Base-by-base conservation (phyloP, 2,329 filamentous ascomycete species). In the Lachnellula occidentalis region DNA sequence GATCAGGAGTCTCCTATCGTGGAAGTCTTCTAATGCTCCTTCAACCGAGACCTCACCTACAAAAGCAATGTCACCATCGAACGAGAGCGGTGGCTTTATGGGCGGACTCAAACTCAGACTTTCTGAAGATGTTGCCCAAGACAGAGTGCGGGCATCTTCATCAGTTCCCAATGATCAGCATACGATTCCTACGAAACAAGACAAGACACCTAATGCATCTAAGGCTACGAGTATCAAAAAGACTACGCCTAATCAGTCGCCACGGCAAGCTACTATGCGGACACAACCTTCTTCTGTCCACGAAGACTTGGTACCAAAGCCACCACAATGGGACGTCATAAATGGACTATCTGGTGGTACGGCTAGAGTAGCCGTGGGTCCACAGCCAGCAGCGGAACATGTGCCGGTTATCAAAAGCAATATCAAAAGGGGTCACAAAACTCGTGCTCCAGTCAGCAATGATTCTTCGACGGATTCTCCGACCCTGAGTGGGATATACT, bases 31-130 rank as follows among this genome's bases (percentile, higher is more conserved):
- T 15, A 46, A 52, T 21, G 27, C 51, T 7, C 39, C 52, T 4
- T 22, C 56, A 34, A 21, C 48, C 3, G 41, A 51, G 11, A 41
- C 19, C 3, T 54, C 55, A 5, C 47, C 59, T 1, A 36, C 51
- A 7, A 45, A 58, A 48, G 57, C 59, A 37, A 45, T 54, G 14
- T 37, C 59, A 17, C 41, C 57, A 21, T 51, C 34, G 17, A 43
- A 34, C n/a, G 41, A 36, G 2, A 50, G 34, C 45, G 55, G 51
- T 7, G 62, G 59, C 6, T 69, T 69, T 39, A 65, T 68, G 42
- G 67, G 66, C 17, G 67, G 67, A 24, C 41, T 69, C 9, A 69
- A 67, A 49, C 59, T 69, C 2, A 60, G 62, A 45, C 57, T 64
- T 27, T 62, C 59, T 6, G 58, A 63, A 45, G 62, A 65, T n/a